Evolutionary conservation across 192 early-diverging fungal genomes (phyloP), one percentile per base, ranked within the genome.

Genomic region (Backusella mclennaniae): DNA sequence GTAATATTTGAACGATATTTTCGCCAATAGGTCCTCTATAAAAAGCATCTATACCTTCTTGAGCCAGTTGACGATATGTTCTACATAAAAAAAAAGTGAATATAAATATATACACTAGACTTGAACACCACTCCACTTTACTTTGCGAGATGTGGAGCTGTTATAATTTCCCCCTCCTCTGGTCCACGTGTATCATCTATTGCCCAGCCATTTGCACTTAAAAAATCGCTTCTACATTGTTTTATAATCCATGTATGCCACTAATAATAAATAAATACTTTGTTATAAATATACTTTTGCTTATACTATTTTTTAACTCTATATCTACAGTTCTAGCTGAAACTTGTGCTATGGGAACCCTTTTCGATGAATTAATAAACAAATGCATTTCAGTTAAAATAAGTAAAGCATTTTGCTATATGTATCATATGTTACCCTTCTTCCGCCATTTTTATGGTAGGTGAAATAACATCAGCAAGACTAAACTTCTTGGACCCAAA

Each of bases 391-490:
- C 3, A 42, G 41, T 36, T 36, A 7, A 42, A 42, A 14, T 42
- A 42, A 14, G 12, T 53, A 7, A 9, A 46, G 19, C n/a, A 21
- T 53, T 21, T 52, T n/a, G 4, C 3, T 52, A 17, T 7, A 11
- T 67, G 17, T 21, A 56, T 56, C 21, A n/a, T 9, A 38, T 0
- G 0, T 59, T 86, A 92, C 63, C 94, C 94, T 31, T 90, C 78
- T 72, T 92, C 87, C 1, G 92, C 92, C 6, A 93, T 73, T 69
- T 77, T 79, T 73, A 93, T 90, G 3, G 93, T 93, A 5, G 93
- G 93, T 19, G 63, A 73, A 4, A 95, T 81, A 52, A 90, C 84
- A 14, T 92, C 88, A 12, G 9, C 56, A 44, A 93, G 73, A 7
- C 82, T 66, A 11, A 95, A 36, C 42, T 85, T 83, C 6, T 87